A percentile compares a stretch with the other conserved stretches of the same genome.
Evolutionary conservation across 192 early-diverging fungal species (phyloP).

Genomic region (Dissophora ornata): DNA sequence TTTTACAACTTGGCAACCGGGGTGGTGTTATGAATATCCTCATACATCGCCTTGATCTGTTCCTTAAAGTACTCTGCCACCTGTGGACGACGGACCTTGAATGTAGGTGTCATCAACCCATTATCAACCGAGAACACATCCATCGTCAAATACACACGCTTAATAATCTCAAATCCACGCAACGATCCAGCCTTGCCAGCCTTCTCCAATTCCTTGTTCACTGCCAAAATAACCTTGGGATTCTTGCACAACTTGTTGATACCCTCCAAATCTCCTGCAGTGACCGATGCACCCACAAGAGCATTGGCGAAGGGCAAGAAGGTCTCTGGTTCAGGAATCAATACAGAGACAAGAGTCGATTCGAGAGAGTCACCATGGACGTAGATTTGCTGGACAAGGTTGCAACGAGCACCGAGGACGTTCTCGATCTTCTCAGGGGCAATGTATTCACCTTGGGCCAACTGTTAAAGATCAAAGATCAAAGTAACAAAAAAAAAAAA

Average conservation of each 20-base stretch:
- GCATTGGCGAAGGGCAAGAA: constrained; percentile 61
- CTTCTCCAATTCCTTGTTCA: constrained; percentile 65
- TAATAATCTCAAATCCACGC: constrained; percentile 82
- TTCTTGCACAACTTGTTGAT: constrained; percentile 63
- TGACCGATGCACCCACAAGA: constrained; percentile 32
- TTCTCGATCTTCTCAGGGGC: constrained; percentile 94
- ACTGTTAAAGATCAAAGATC: constrained; percentile 4
- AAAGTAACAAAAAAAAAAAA: constrained; percentile 55
- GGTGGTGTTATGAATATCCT: constrained; percentile 49
- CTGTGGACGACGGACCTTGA: constrained; percentile 90
- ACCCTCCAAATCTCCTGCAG: constrained; percentile 44
- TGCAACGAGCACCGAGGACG: constrained; percentile 53
- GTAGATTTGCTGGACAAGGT: constrained; percentile 62
- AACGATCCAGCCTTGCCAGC: constrained; percentile 62
- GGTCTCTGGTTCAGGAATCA: constrained; percentile 65
- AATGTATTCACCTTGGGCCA: constrained; percentile 87
- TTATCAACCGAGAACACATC: constrained; percentile 83
- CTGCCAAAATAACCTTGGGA: constrained; percentile 58
- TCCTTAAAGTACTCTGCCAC: constrained; percentile 72
- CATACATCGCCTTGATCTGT: constrained; percentile 78
- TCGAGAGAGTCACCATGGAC: constrained; percentile 66
- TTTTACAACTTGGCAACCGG: constrained; percentile 60
- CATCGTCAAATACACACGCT: constrained; percentile 77
- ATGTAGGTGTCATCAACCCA: constrained; percentile 90
- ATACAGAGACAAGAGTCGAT: constrained; percentile 59